Conservation (phyloP, 2,329 filamentous ascomycete genomes). For the Xylaria sp. region DNA sequence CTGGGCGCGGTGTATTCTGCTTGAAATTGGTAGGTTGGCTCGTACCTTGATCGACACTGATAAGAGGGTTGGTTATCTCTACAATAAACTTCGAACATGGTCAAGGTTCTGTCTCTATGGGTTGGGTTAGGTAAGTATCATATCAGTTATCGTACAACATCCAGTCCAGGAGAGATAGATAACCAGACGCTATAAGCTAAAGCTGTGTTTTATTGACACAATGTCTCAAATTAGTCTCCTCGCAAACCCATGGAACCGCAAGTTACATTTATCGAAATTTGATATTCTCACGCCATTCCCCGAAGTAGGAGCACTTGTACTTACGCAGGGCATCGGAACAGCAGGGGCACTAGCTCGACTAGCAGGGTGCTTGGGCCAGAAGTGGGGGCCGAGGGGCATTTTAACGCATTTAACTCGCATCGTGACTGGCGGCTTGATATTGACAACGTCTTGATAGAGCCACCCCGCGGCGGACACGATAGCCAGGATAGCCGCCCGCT, state of each 20-base stretch:
- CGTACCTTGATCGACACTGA: background rate
- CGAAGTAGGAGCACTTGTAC: background rate
- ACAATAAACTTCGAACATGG: background rate
- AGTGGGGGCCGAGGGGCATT: slow-evolving; percentile 10
- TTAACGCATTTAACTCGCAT: background rate
- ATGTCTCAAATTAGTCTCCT: background rate
- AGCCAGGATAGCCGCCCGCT: slow-evolving; percentile 32
- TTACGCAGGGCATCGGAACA: background rate
- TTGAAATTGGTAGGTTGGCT: background rate
- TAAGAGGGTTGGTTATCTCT: background rate
- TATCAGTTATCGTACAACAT: background rate
- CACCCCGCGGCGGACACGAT: slow-evolving; percentile 34
- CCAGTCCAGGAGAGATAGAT: background rate
- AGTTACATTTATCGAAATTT: slow-evolving; percentile 24
- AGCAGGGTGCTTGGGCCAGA: background rate
- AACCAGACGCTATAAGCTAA: background rate
- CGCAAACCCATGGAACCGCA: slow-evolving; percentile 15
- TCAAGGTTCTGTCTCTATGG: background rate
- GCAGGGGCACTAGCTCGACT: background rate
- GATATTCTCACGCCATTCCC: slow-evolving; percentile 25
- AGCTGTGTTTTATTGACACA: background rate
- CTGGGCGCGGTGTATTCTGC: slow-evolving; percentile 6
- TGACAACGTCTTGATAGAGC: slow-evolving; percentile 18
- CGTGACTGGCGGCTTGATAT: background rate
- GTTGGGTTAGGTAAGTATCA: background rate